Evolutionary conservation across 345 rosid species (phyloP), one percentile per base, ranked within the genome.

Genomic region (Heritiera fomes): DNA sequence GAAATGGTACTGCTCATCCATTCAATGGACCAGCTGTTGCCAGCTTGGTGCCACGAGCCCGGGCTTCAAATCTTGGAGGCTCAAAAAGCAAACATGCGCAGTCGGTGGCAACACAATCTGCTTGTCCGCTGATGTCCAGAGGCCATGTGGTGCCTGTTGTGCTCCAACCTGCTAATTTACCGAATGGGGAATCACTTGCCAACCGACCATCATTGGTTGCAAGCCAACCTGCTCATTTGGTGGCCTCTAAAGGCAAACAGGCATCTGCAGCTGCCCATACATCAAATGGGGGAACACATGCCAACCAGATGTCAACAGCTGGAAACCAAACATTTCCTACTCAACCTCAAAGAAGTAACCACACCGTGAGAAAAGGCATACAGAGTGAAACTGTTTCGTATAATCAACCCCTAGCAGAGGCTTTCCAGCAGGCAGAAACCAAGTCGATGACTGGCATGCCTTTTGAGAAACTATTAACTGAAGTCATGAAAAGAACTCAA

Each of bases 381-480:
- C 81, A 68, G 47, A 83, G 80, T 70, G 84, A 84, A 79, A 52
- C 80, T 32, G 78, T 80, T 77, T 34, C 71, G 60, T 63, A 41
- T 77, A 61, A 65, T 55, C 82, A 69, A 77, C 71, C 47, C 7
- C 13, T 73, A 47, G 69, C 58, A 34, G 78, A 78, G 60, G 61
- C 15, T 32, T 68, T 63, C 70, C 79, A 6, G 20, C 84, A 81
- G 45, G 74, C 75, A 55, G 90, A 82, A 55, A 76, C 70, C 55
- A 80, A 76, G 64, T 77, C 82, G 12, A 72, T 77, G 72, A 74
- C 88, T 23, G 80, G 79, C 59, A 83, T 75, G 78, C 94, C 89
- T 40, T 90, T 90, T 76, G 98, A 87, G 88, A 89, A 85, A 68
- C 90, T 91, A 67, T 81, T 90, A 52, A 84, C 87, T 13, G 92